Evolutionary conservation across 441 rosid genomes (phyloP).

Genomic region (Geranium incanum): DNA sequence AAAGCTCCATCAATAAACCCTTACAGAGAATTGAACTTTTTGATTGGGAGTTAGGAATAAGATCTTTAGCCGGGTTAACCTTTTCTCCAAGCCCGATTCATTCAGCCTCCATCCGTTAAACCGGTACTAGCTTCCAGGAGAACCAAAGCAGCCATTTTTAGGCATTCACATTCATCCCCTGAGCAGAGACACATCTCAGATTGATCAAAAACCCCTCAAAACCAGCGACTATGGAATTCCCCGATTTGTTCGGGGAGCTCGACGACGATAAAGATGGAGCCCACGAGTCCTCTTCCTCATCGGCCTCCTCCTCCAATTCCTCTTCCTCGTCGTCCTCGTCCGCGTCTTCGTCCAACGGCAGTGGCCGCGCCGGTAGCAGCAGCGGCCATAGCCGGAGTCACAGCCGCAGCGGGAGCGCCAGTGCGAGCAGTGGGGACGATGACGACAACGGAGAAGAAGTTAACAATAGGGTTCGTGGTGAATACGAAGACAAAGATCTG

Average conservation of each 20-base stretch:
- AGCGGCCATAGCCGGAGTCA: slow-evolving; percentile 22
- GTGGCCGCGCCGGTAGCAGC: slow-evolving; percentile 31
- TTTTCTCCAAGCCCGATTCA: too few species aligned
- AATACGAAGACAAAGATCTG: slow-evolving; percentile 45
- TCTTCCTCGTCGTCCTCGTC: slow-evolving; percentile 54
- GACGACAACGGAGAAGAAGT: slow-evolving; percentile 46
- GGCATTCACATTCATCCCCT: too few species aligned
- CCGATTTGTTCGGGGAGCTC: background rate
- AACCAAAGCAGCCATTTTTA: too few species aligned
- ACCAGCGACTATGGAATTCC: background rate
- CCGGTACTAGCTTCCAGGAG: too few species aligned
- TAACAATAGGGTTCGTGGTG: slow-evolving; percentile 25
- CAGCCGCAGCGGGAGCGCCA: slow-evolving; percentile 28
- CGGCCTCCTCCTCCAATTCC: slow-evolving; percentile 45
- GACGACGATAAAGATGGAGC: slow-evolving; percentile 24
- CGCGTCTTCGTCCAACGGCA: slow-evolving; percentile 45
- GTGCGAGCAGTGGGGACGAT: slow-evolving; percentile 45
- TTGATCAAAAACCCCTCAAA: background rate
- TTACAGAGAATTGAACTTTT: too few species aligned
- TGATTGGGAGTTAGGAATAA: too few species aligned
- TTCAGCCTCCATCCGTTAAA: too few species aligned
- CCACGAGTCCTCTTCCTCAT: slow-evolving; percentile 40
- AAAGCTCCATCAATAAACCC: too few species aligned
- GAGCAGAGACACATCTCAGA: background rate
- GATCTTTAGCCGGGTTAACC: too few species aligned